Base-by-base conservation (phyloP, 345 rosid species). In the Eucalyptus pauciflora region DNA sequence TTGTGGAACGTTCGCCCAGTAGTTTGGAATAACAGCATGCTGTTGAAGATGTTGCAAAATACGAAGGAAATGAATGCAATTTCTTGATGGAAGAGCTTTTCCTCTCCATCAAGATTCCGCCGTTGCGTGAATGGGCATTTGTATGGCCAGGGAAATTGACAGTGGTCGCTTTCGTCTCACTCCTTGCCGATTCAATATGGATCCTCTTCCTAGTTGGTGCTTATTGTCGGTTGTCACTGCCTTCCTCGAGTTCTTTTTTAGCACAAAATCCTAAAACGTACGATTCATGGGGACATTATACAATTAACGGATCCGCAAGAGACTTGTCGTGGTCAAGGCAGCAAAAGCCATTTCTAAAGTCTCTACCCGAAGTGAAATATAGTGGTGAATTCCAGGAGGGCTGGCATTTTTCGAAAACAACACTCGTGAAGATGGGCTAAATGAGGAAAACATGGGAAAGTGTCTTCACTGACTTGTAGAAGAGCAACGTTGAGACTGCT, bases 1-100 rank as follows among this genome's bases (percentile, higher is more conserved):
- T 25, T 10, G 64, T 56, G 62, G 62, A 56, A 2, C 62, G 62
- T 4, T 7, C 1, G 64, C 64, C 41, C 41, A 5, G 17, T 50
- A 50, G 0, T 50, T 50, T 1, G 52, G 52, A 50, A 0, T 15
- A 15, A 50, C 52, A 0, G 0, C 18, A 0, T 15, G 58, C 58
- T 0, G 25, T 62, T 62, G 33, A 1, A 29, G 17, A 29, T 29
- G 15, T 62, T 62, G 33, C 33, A 62, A 62, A 62, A 29, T 13
- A 13, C 0, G 6, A 0, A 62, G 4, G 33, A 62, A 29, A 29
- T 6, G 71, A 29, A 62, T 7, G 33, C 71, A 62, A 62, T 62
- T 62, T 1, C 29, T 2, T 29, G 33, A 62, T 29, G 71, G 71
- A 29, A 62, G 1, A 29, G 71, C 71, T 62, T 29, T 13, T 29